Conservation (phyloP, 2,329 filamentous ascomycete species). For the Aspergillus texensis region DNA sequence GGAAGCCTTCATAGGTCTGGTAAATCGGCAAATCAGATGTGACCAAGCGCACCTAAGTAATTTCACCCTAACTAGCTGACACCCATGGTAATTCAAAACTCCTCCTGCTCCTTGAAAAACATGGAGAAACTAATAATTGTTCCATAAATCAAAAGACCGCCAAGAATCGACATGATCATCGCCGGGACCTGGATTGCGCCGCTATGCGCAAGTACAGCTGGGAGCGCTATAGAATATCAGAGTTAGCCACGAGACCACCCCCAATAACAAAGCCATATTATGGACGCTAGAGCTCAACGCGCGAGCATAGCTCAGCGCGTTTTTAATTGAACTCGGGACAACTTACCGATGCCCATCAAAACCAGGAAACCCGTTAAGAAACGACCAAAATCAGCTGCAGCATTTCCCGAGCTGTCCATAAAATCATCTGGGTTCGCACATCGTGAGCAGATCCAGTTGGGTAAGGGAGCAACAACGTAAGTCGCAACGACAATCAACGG, state of each 20-base stretch:
- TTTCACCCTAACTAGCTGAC: neutral
- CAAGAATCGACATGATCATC: conserved; percentile 93
- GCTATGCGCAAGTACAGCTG: conserved; percentile 83
- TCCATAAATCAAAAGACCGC: conserved; percentile 91
- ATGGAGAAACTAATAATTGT: conserved; percentile 98
- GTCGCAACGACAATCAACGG: conserved; percentile 94
- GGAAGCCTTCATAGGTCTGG: neutral
- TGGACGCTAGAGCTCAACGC: neutral
- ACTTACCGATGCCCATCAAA: conserved; percentile 93
- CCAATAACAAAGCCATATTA: neutral
- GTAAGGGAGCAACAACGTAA: conserved; percentile 88
- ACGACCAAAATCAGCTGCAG: conserved; percentile 86
- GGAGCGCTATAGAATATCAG: conserved; percentile 66
- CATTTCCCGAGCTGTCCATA: conserved; percentile 79
- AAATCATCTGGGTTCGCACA: conserved; percentile 95
- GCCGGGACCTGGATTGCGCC: conserved; percentile 79
- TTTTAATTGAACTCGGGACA: neutral
- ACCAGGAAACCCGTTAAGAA: conserved; percentile 96
- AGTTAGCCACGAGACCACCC: conserved; percentile 4
- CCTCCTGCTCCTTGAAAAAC: conserved; percentile 98
- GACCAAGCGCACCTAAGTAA: neutral
- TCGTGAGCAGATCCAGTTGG: conserved; percentile 93
- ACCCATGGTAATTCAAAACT: conserved; percentile 66
- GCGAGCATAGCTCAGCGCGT: neutral
- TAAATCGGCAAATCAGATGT: neutral